Conservation (phyloP, 495 filamentous ascomycete genomes). For the Thermothielavioides terrestris region DNA sequence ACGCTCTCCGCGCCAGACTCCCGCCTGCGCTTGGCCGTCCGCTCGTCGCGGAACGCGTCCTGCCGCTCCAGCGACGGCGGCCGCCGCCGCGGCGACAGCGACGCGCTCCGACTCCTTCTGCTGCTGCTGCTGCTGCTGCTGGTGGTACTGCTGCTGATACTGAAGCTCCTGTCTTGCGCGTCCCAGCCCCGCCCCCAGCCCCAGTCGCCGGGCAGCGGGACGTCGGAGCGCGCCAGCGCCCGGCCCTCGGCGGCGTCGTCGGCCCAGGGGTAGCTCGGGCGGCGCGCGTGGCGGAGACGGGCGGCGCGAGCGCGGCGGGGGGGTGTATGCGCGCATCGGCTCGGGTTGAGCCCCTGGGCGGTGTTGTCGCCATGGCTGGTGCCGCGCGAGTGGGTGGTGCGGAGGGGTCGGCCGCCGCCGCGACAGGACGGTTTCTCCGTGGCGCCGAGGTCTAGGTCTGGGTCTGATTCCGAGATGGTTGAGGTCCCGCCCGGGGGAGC, state of each 20-base stretch:
- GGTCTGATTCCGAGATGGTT: neutral
- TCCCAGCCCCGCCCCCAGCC: neutral
- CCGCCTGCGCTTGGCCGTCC: conserved; percentile 6
- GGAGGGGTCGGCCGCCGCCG: no score
- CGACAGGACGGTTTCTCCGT: neutral
- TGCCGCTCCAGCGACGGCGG: conserved; percentile 34
- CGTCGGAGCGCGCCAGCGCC: neutral
- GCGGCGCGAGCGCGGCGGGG: neutral
- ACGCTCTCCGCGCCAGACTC: neutral
- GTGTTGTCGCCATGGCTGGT: no score
- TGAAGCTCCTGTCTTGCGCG: neutral
- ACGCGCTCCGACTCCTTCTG: neutral
- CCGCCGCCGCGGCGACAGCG: neutral
- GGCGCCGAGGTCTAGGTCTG: neutral
- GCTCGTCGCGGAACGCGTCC: conserved; percentile 33
- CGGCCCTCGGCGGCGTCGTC: conserved; percentile 2
- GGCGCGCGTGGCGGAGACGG: neutral
- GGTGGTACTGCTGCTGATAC: neutral
- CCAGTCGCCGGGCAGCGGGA: neutral
- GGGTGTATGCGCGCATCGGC: no score
- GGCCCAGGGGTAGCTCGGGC: neutral
- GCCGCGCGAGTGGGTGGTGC: no score
- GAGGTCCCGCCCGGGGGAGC: neutral
- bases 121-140: neutral
- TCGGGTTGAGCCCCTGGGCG: no score